Base-by-base conservation (phyloP, 2,329 filamentous ascomycete genomes). In the Penicillium fuscoglaucum region DNA sequence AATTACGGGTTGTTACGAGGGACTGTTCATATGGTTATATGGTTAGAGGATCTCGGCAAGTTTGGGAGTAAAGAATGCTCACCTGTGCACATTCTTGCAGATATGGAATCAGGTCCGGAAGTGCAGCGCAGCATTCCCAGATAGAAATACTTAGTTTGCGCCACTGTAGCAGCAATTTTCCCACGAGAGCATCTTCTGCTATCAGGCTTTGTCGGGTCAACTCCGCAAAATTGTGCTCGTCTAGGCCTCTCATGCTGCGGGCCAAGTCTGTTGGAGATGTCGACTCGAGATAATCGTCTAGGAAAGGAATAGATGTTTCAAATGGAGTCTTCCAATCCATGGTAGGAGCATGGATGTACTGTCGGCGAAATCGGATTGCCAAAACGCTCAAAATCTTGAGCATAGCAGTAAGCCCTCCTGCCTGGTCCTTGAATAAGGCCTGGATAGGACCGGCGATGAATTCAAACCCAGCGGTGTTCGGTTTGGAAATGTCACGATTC, bases 371-470 rank as follows among this genome's bases (percentile, higher is more conserved):
- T 6, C 74, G 71, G 31, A 75, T 61, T 2, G 64, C 67, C 31
- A 78, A 57, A 2, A 76, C 73, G 33, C 66, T 70, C 29, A 78
- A 67, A 39, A 72, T 70, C 52, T 75, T 78, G 26, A 78, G 58
- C 29, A 76, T 71, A 0, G 59, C 62, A 2, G 61, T 66, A 17
- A 78, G 58, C 31, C 69, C 72, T 13, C 68, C 67, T 0, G 66
- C 60, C 15, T 72, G 68, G 8, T 69, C 67, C 43, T 65, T 68
- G 47, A 77, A 77, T 3, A 78, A 51, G 15, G 61, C 56, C 57
- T 76, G 76, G 17, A 78, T 75, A 3, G 76, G 75, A 1, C 66
- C 68, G 6, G 74, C 66, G 40, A 78, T 72, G 39, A 77, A 78
- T 43, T 70, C 68, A 31, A 74, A 76, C 24, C 65, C 67, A 26